Evolutionary conservation across 306 rosid species (phyloP), one percentile per base, ranked within the genome.

Genomic region (Fagus crenata): DNA sequence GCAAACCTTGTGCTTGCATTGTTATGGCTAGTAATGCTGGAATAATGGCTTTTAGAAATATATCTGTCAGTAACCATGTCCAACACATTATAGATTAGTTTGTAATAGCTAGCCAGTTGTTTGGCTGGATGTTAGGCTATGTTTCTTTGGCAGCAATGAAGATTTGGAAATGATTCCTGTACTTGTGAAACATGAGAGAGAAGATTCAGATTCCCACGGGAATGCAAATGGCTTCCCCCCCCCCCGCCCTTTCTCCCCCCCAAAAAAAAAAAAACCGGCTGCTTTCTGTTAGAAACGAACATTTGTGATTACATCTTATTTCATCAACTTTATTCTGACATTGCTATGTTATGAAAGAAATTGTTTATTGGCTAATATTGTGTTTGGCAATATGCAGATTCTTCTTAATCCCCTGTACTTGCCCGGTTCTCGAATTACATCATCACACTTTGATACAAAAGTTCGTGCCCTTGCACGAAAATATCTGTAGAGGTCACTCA

Each of bases 401-500:
- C 93, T 94, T 54, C 98, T 92, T 33, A 94, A 92, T 86, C 97
- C 98, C 59, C 85, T 90, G 63, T 92, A 94, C 84, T 76, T 94
- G 79, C 96, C 98, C 77, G 98, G 97, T 80, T 92, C 98, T n/a
- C 94, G 96, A 81, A 83, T 94, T 73, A 58, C 97, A 0, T 94
- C 98, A 39, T 92, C 98, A 13, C 98, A 92, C 82, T 94, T 94
- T 67, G 97, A 94, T 78, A 94, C 98, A 17, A 94, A 94, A 83
- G 98, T 94, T 12, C 93, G 98, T 7, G 97, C 96, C 36, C 97
- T 94, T 31, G 98, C 98, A 49, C 79, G 97, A 56, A 94, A 94
- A 77, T 89, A 92, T 84, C 81, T 94, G 77, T 94, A 87, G 88
- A 75, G 55, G 46, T 39, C 77, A 46, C 58, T 36, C 60, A 41